Percentiles rank a stretch among this genome's conserved stretches.
phyloP scores from a whole-genome alignment of 352 stramenopile species.

The Phytophthora tentaculata region DNA sequence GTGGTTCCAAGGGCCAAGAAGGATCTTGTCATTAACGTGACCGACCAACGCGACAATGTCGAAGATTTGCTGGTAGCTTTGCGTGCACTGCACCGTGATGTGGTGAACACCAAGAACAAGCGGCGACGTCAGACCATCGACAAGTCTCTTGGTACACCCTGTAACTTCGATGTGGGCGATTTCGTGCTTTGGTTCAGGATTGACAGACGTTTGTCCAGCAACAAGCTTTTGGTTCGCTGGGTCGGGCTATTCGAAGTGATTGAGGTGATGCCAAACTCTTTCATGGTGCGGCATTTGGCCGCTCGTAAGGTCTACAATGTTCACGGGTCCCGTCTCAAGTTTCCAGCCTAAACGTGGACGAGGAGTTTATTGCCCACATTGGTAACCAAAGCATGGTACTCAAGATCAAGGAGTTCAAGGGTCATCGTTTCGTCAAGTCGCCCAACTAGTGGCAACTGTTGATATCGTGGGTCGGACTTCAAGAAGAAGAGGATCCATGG shows the following conservation, averaged over 20 bases:
- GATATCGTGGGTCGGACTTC: slow-evolving; percentile 6
- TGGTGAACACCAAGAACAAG: neutral
- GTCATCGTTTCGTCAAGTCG: slow-evolving; percentile 5
- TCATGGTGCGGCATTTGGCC: slow-evolving; percentile 4
- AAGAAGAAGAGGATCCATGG: slow-evolving; percentile 20
- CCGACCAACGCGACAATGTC: neutral
- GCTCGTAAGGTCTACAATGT: neutral
- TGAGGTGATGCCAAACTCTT: neutral
- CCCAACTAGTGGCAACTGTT: slow-evolving; percentile 4
- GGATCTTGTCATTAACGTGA: neutral
- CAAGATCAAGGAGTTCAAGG: slow-evolving; percentile 1
- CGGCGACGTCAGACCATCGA: neutral
- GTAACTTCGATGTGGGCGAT: slow-evolving; percentile 7
- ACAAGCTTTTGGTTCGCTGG: slow-evolving; percentile 15
- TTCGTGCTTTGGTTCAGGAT: slow-evolving; percentile 14
- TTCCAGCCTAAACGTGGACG: neutral
- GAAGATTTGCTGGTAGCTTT: neutral
- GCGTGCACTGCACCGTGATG: slow-evolving; percentile 4
- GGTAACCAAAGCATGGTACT: slow-evolving; percentile 15
- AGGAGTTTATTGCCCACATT: slow-evolving; percentile 5
- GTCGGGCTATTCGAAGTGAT: slow-evolving; percentile 3
- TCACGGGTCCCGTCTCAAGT: neutral
- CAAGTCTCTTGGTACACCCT: neutral
- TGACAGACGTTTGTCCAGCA: neutral
- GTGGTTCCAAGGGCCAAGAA: neutral